Evolutionary conservation across 345 rosid genomes (phyloP).

Genomic region (Lagerstroemia speciosa): DNA sequence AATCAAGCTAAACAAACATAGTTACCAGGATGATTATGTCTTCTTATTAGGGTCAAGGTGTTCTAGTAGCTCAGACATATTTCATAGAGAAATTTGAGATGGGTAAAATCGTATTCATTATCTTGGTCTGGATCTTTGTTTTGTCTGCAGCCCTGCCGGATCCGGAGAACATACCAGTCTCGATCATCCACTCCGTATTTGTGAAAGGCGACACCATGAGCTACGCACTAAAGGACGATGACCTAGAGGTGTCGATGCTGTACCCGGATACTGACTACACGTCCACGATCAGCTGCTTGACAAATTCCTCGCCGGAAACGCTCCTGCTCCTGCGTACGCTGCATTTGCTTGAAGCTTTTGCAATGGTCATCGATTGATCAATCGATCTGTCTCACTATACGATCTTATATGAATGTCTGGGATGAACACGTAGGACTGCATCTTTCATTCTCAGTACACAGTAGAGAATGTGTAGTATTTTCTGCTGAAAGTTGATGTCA

Average conservation of each 20-base stretch:
- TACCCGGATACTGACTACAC: slow-evolving; percentile 19
- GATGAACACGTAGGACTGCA: too few species aligned
- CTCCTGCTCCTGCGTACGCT: slow-evolving; percentile 13
- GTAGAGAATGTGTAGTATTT: too few species aligned
- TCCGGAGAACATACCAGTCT: slow-evolving; percentile 18
- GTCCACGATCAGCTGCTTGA: slow-evolving; percentile 23
- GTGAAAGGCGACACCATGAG: slow-evolving; percentile 14
- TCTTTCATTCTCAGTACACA: too few species aligned
- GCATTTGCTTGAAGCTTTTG: slow-evolving; percentile 12
- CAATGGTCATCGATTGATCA: neutral
- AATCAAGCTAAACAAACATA: too few species aligned
- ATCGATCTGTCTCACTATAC: neutral
- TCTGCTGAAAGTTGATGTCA: too few species aligned
- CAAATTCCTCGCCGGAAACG: slow-evolving; percentile 15
- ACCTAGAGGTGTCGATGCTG: slow-evolving; percentile 21
- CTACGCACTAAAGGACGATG: slow-evolving; percentile 13
- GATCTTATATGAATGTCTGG: too few species aligned
- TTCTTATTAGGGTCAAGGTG: neutral
- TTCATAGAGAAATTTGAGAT: too few species aligned
- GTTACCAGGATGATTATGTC: too few species aligned
- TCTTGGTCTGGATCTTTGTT: too few species aligned
- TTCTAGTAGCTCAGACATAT: too few species aligned
- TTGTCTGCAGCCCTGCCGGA: slow-evolving; percentile 16
- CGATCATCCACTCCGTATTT: slow-evolving; percentile 15
- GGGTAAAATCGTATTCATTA: neutral